Base-by-base conservation (phyloP, 2,329 filamentous ascomycete genomes). In the Aaosphaeria arxii region DNA sequence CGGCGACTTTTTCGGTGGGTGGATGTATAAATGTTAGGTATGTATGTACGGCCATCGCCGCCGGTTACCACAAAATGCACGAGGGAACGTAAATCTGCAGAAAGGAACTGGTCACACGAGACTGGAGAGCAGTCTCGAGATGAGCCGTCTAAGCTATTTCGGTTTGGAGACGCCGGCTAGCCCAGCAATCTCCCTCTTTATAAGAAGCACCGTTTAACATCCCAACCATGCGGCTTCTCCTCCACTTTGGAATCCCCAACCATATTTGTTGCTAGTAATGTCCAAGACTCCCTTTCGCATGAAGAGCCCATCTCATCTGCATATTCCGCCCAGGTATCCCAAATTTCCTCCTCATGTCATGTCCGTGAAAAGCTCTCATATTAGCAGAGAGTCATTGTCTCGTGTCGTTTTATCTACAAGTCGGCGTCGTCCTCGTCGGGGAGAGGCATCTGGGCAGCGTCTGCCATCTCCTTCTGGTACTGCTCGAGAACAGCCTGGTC, bases 351-450 rank as follows among this genome's bases (percentile, higher is more conserved):
- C 31, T n/a, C 29, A 11, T 28, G 24, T 29, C 41, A 28, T 43
- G 41, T 31, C 13, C 35, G 33, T 36, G 17, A 24, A 24, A 24
- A 24, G 17, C 17, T 24, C 17, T 24, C 17, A 24, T 24, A 24
- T 24, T 24, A 24, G 17, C 17, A 24, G 17, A 24, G 17, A 24
- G 17, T 24, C 17, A 24, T 24, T 24, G 17, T 24, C 17, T 24
- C 17, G 17, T 24, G 17, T 24, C 17, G 17, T 24, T 40, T 29
- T 64, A 67, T 74, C 66, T 78, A 78, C 72, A 79, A 74, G 62
- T 79, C 76, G 59, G 89, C 85, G 63, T 96, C 92, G 59, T 95
- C 89, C 83, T 97, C 94, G 69, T 91, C 91, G 60, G 94, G 94
- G 66, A 99, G 89, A 67, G 94, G 91, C 84, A 88, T 84, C 56